Evolutionary conservation across 2,329 filamentous ascomycete genomes (phyloP).

Genomic region (Aspergillus novoparasiticus): DNA sequence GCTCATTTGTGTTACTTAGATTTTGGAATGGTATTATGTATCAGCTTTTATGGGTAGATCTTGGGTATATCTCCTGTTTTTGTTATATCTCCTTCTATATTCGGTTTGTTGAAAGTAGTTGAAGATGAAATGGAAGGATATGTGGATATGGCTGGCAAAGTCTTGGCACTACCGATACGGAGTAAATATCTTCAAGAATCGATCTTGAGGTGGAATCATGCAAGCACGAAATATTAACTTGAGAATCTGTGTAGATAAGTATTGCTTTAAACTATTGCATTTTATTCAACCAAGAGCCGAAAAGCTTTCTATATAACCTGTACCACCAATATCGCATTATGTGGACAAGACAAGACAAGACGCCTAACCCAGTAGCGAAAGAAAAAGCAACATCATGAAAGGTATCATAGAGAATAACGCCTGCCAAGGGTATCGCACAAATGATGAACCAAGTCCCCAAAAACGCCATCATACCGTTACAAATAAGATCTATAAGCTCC

Average conservation of each 20-base stretch:
- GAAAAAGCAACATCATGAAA: neutral
- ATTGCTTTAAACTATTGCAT: neutral
- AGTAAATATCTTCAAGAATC: neutral
- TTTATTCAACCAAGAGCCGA: neutral
- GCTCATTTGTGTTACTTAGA: slow-evolving; percentile 14
- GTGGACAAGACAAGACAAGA: neutral
- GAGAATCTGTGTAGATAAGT: too few relatives aligned
- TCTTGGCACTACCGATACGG: neutral
- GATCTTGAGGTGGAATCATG: neutral
- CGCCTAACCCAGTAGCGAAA: neutral
- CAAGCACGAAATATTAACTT: too few relatives aligned
- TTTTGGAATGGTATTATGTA: neutral
- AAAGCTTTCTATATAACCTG: neutral
- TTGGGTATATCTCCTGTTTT: neutral
- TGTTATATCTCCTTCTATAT: neutral
- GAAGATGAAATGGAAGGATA: neutral
- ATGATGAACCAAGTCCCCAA: neutral
- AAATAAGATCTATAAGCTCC: slow-evolving; percentile 17
- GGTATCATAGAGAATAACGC: neutral
- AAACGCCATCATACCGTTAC: slow-evolving; percentile 2
- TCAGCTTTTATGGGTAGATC: neutral
- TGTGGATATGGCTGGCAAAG: neutral
- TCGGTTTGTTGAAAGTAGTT: neutral
- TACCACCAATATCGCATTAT: neutral
- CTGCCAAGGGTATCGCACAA: slow-evolving; percentile 7